These are phyloP conservation scores for Allomyces macrogynus DNA, from an alignment of 192 early-diverging fungal species.

Conservation along the genomic window DNA sequence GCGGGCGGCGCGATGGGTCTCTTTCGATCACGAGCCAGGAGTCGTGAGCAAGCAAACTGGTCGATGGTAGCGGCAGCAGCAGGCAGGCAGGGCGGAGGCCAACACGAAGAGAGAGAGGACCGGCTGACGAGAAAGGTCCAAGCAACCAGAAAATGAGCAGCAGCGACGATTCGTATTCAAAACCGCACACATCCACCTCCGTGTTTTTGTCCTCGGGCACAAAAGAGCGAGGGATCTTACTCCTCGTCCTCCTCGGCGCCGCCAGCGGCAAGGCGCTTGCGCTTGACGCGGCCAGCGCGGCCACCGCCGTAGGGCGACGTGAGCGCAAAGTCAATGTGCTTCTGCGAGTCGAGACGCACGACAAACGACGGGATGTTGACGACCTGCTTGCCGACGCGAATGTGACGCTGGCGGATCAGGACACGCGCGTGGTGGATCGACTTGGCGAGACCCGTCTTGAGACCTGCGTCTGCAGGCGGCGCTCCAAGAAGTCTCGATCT, in stretches of 20 bases:
- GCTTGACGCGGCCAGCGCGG: slow-evolving; percentile 88
- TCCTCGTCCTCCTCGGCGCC: slow-evolving; percentile 42
- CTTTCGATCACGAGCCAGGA: too few species aligned
- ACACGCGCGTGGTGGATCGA: slow-evolving; percentile 98
- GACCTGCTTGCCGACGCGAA: slow-evolving; percentile 95
- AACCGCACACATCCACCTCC: too few species aligned
- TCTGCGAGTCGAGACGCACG: slow-evolving; percentile 69
- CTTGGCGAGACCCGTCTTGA: slow-evolving; percentile 92
- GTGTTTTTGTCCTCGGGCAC: too few species aligned
- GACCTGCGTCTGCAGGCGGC: slow-evolving; percentile 95
- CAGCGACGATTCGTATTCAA: too few species aligned
- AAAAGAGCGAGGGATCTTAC: slow-evolving; percentile 13
- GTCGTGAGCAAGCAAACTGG: too few species aligned
- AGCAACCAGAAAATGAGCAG: too few species aligned
- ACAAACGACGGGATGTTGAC: slow-evolving; percentile 90
- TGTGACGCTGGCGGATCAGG: slow-evolving; percentile 94
- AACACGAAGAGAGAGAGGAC: too few species aligned
- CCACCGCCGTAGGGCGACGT: slow-evolving; percentile 93
- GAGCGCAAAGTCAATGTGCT: slow-evolving; percentile 55
- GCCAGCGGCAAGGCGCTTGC: slow-evolving; percentile 60
- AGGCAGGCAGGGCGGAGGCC: too few species aligned
- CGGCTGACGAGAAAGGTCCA: too few species aligned
- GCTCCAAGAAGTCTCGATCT: slow-evolving; percentile 98
- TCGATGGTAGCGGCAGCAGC: too few species aligned
- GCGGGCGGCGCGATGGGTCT: too few species aligned